Conservation (phyloP, 768 basidiomycete species). For the Cystobasidium ongulense region DNA sequence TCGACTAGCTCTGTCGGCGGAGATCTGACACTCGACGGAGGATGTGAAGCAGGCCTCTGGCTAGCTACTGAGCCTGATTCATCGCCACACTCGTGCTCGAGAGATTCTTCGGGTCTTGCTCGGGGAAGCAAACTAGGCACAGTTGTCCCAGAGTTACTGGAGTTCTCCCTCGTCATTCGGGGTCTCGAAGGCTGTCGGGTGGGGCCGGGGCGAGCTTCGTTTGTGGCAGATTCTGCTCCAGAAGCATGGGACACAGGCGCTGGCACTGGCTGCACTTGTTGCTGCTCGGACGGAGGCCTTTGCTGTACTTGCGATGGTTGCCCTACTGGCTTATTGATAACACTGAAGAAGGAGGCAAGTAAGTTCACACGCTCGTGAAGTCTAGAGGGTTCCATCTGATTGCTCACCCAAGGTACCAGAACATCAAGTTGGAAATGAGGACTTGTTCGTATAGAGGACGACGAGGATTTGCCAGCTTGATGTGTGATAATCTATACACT, state of each 20-base stretch:
- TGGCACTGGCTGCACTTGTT: not conserved
- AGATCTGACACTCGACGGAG: not conserved
- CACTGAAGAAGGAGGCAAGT: slow-evolving; percentile 39
- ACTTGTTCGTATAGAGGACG: slow-evolving; percentile 94
- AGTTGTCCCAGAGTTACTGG: not conserved
- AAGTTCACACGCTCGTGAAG: slow-evolving; percentile 31
- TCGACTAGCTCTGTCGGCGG: not conserved
- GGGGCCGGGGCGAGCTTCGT: not conserved
- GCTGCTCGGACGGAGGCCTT: slow-evolving; percentile 33
- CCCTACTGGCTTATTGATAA: slow-evolving; percentile 42
- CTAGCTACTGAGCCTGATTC: not conserved
- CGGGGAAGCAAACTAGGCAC: not conserved
- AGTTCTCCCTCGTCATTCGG: not conserved
- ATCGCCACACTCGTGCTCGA: not conserved
- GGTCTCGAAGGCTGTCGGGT: not conserved
- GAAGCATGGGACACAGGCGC: not conserved
- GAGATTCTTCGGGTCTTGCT: too few relatives aligned
- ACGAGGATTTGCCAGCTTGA: slow-evolving; percentile 95
- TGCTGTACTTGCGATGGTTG: slow-evolving; percentile 25
- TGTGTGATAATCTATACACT: slow-evolving; percentile 92
- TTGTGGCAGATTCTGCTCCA: not conserved
- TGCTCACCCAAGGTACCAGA: slow-evolving; percentile 98
- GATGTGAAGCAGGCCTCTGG: not conserved
- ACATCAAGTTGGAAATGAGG: slow-evolving; percentile 69
- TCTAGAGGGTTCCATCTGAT: slow-evolving; percentile 31